These are phyloP conservation scores for Omphalea diandra DNA, from an alignment of 441 rosid genomes.

Conservation along the genomic window DNA sequence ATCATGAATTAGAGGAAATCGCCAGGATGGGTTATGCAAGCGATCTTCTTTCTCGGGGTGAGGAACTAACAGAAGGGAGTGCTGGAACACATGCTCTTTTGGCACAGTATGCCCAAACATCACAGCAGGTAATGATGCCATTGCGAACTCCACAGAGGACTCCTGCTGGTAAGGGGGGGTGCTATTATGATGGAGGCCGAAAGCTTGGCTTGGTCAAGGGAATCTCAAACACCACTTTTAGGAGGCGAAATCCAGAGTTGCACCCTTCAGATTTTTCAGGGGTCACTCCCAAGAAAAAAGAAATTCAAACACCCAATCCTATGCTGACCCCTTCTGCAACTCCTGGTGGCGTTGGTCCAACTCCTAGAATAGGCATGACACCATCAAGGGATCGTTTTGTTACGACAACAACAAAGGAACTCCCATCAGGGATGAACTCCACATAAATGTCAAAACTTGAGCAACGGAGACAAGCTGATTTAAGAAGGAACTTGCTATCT, in stretches of 20 bases:
- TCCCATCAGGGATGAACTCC: constrained; percentile 95
- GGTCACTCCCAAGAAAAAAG: constrained; percentile 91
- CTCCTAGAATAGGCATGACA: constrained; percentile 91
- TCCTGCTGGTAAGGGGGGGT: constrained; percentile 95
- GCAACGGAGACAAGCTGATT: constrained; percentile 73
- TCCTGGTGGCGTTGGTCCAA: constrained; percentile 74
- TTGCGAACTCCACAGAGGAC: constrained; percentile 93
- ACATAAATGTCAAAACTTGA: constrained; percentile 87
- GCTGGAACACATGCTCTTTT: constrained; percentile 94
- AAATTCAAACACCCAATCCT: constrained; percentile 90
- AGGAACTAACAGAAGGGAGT: constrained; percentile 85
- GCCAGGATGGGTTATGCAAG: constrained; percentile 98
- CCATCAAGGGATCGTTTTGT: constrained; percentile 89
- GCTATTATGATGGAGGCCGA: constrained; percentile 99
- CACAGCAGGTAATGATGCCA: constrained; percentile 85
- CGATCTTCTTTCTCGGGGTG: constrained; percentile 75
- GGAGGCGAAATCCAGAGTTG: constrained; percentile 99
- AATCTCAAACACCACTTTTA: constrained; percentile 96
- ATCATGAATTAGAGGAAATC: constrained; percentile 90
- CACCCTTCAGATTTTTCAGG: constrained; percentile 99
- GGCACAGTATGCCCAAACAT: constrained; percentile 90
- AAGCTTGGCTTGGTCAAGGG: constrained; percentile 88
- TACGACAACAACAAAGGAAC: constrained; percentile 91
- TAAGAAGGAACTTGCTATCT: constrained; percentile 70
- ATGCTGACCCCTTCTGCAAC: constrained; percentile 87